Percentiles rank a stretch among this genome's conserved stretches.
Conservation (phyloP, 495 filamentous ascomycete genomes). For the Tuber brumale region DNA sequence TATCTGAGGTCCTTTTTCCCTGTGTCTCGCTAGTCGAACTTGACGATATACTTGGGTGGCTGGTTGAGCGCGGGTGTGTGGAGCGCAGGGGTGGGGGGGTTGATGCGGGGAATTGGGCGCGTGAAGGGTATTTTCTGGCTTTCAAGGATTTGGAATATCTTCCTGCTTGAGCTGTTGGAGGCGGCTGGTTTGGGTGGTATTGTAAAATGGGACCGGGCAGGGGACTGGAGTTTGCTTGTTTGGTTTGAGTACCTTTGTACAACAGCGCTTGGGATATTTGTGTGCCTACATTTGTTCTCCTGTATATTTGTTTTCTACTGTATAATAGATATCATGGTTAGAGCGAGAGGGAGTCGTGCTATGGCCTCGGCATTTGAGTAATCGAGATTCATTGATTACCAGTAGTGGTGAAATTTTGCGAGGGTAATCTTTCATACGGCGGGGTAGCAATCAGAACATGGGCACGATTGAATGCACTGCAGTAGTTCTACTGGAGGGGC, state of each 20-base stretch:
- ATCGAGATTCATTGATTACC: neutral
- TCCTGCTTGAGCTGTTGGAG: neutral
- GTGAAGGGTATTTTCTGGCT: slow-evolving; percentile 34
- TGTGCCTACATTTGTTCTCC: neutral
- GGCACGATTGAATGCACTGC: too few species aligned
- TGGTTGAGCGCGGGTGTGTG: slow-evolving; percentile 22
- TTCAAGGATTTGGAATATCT: slow-evolving; percentile 2
- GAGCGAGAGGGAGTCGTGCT: neutral
- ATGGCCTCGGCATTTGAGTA: neutral
- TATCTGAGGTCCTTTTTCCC: slow-evolving; percentile 33
- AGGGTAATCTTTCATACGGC: neutral
- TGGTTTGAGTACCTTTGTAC: neutral
- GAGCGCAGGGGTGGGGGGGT: slow-evolving; percentile 20
- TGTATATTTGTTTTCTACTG: neutral
- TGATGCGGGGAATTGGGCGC: slow-evolving; percentile 25
- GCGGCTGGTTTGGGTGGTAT: neutral
- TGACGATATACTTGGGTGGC: slow-evolving; percentile 23
- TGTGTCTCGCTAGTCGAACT: slow-evolving; percentile 34
- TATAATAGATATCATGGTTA: neutral
- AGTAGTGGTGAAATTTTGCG: neutral
- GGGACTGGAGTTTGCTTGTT: neutral
- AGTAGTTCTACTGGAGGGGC: too few species aligned
- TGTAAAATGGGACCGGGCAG: neutral
- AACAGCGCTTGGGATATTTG: neutral
- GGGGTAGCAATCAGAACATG: neutral